Evolutionary conservation across 2,329 filamentous ascomycete species (phyloP).

Genomic region (Aureobasidium sp.): DNA sequence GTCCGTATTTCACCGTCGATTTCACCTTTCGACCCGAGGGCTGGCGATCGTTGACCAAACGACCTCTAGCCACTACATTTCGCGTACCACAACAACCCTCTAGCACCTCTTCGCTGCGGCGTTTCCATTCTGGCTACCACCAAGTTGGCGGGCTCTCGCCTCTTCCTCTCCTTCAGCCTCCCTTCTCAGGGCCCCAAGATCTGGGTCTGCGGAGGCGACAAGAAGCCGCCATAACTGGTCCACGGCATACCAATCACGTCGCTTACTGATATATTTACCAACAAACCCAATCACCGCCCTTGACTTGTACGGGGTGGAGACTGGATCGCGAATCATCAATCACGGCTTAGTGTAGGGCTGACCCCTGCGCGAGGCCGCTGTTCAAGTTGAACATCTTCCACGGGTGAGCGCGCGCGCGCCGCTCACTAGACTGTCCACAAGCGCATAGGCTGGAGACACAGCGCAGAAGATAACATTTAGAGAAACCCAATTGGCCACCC

Average conservation of each 20-base stretch:
- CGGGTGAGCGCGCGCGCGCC: conserved; percentile 50
- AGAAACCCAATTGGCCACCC: background rate
- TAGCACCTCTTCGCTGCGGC: conserved; percentile 21
- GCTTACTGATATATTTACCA: conserved; percentile 20
- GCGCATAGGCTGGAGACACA: background rate
- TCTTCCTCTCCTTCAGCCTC: conserved; percentile 66
- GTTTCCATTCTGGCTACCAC: conserved; percentile 49
- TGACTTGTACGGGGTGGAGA: background rate
- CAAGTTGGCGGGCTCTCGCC: conserved; percentile 89
- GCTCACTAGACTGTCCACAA: conserved; percentile 34
- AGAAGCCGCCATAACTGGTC: conserved; percentile 90
- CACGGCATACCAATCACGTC: conserved; percentile 21
- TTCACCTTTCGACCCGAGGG: background rate
- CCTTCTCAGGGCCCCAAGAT: conserved; percentile 87
- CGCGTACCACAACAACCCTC: background rate
- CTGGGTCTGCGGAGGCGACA: conserved; percentile 93
- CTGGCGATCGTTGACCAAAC: conserved; percentile 9
- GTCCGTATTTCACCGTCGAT: background rate
- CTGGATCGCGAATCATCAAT: conserved; percentile 8
- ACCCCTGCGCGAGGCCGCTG: conserved; percentile 40
- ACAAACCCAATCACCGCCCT: conserved; percentile 24
- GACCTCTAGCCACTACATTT: conserved; percentile 1
- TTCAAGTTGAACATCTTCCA: conserved; percentile 46
- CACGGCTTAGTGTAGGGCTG: conserved; percentile 39
- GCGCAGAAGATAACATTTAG: background rate